Base-by-base conservation (phyloP, 495 filamentous ascomycete genomes). In the Jackrogersella minutella region DNA sequence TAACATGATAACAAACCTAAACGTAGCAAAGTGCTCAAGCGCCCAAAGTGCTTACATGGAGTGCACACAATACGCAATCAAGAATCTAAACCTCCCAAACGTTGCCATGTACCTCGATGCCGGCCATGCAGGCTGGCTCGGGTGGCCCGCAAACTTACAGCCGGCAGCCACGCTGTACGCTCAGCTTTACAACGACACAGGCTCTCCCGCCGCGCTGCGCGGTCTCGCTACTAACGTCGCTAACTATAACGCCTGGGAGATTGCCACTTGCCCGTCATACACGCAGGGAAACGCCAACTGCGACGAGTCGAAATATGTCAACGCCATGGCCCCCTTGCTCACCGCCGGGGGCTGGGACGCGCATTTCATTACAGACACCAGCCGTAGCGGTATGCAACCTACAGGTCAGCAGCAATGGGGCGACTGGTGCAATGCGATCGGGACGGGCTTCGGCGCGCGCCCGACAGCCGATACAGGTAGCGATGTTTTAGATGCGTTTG, bases 381-480 rank as follows among this genome's bases (percentile, higher is more conserved):
- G 78, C 44, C 76, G 78, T 34, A 68, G 58, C 24, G 78, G 78
- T 3, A 66, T 69, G n/a, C 71, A 75, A 53, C 82, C 89, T 54
- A 85, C 86, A 40, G 82, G 84, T 8, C 89, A 90, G 66, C 75
- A 82, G 64, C 79, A 75, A 57, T 84, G 89, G 88, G 90, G 89
- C 63, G 85, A 93, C 77, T 93, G 90, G 90, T 93, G 90, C 82
- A 93, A 93, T 66, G 84, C 87, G 41, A 82, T 77, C 26, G 84
- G 81, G 30, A 84, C 89, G 9, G 89, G 89, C 9, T 91, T 92
- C 63, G 90, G 90, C 71, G 80, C 81, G 10, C 82, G 82, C 2
- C 87, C 87, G 0, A 86, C 87, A 3, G 84, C 84, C 26, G 74
- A 84, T 50, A 88, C 87, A n/a, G 83, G 84, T 44, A 81, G 87